Percentiles rank a stretch among this genome's conserved stretches.
These are phyloP conservation scores for Exophiala aquamarina DNA, from an alignment of 2,329 filamentous ascomycete genomes.

Conservation along the genomic window DNA sequence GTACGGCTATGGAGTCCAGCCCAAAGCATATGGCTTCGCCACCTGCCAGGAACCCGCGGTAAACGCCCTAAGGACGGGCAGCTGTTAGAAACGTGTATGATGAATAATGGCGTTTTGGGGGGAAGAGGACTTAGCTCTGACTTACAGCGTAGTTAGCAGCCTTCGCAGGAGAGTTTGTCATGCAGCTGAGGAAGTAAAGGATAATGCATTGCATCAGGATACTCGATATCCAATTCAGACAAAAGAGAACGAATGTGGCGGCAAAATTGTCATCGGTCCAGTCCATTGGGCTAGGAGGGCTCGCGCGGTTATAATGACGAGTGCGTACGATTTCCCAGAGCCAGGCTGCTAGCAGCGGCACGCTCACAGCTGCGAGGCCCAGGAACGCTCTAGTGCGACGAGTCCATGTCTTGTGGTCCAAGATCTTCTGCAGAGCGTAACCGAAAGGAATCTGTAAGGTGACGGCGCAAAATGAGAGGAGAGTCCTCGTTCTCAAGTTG, in stretches of 20 bases:
- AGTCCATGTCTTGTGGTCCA: constrained; percentile 12
- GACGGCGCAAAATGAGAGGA: constrained; percentile 34
- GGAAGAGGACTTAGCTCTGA: not conserved
- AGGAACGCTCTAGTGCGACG: constrained; percentile 12
- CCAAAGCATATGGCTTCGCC: constrained; percentile 17
- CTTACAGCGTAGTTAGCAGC: constrained; percentile 15
- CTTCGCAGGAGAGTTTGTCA: constrained; percentile 14
- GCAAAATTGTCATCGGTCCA: constrained; percentile 13
- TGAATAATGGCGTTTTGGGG: not conserved
- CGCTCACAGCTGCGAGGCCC: constrained; percentile 7
- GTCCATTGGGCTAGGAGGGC: constrained; percentile 9
- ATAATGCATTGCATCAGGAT: constrained; percentile 10
- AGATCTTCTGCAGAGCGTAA: constrained; percentile 22
- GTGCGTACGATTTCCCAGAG: constrained; percentile 12
- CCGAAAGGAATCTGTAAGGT: constrained; percentile 34
- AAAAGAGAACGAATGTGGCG: constrained; percentile 13
- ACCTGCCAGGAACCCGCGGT: constrained; percentile 8
- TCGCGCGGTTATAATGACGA: constrained; percentile 8
- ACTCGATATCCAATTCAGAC: constrained; percentile 10
- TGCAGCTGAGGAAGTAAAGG: constrained; percentile 11
- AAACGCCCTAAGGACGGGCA: constrained; percentile 5
- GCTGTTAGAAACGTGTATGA: not conserved
- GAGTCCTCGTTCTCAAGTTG: constrained; percentile 30
- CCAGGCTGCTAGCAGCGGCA: constrained; percentile 9
- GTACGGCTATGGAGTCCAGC: constrained; percentile 11